Evolutionary conservation across 805 yeast genomes (phyloP).

Genomic region (Soucietia sequanensis): DNA sequence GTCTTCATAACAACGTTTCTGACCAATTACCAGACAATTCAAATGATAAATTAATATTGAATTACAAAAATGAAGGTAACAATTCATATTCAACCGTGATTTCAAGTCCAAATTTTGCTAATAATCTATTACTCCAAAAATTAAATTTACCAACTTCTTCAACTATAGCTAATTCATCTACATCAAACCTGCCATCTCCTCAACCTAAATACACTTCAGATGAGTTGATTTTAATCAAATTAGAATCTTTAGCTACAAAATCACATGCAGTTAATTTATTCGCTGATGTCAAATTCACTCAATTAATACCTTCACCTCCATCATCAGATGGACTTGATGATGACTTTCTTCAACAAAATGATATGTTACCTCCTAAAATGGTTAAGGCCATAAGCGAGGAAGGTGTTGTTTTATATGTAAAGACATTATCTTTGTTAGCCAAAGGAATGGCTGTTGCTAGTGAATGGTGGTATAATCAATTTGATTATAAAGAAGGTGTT

Average conservation of each 20-base stretch:
- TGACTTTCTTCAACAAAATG: conserved; percentile 35
- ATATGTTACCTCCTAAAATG: conserved; percentile 55
- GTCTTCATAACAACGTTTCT: conserved; percentile 25
- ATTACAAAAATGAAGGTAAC: conserved; percentile 3
- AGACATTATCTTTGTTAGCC: conserved; percentile 77
- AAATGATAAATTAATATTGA: conserved; percentile 6
- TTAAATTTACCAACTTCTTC: conserved; percentile 29
- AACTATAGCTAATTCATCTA: conserved; percentile 14
- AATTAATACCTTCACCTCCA: conserved; percentile 74
- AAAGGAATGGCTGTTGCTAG: conserved; percentile 84
- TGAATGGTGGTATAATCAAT: conserved; percentile 78
- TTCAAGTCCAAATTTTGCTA: conserved; percentile 32
- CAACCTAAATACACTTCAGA: conserved; percentile 23
- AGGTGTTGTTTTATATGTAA: conserved; percentile 81
- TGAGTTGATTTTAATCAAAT: conserved; percentile 39
- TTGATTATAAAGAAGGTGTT: conserved; percentile 13
- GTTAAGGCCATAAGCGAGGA: conserved; percentile 70
- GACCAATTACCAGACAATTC: conserved; percentile 12
- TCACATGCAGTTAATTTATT: conserved; percentile 85
- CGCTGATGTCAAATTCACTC: conserved; percentile 89
- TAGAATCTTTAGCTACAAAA: conserved; percentile 82
- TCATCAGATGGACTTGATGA: conserved; percentile 42
- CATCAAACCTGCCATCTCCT: conserved; percentile 4
- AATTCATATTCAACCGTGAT: conserved; percentile 17
- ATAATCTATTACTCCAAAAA: conserved; percentile 34